phyloP scores from a whole-genome alignment of 768 basidiomycete species.

The Gymnopilus junonius region DNA sequence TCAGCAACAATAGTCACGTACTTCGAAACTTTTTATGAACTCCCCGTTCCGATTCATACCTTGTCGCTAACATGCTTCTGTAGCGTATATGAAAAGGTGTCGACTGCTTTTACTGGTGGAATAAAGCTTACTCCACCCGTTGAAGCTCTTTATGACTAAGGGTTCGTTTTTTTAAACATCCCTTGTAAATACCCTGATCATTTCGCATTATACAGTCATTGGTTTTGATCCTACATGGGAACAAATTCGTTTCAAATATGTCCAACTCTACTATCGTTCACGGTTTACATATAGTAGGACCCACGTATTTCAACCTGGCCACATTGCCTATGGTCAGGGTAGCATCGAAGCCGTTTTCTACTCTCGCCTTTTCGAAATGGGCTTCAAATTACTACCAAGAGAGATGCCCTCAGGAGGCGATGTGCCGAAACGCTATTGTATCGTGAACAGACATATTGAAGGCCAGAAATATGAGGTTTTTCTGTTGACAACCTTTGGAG shows the following conservation, averaged over 20 bases:
- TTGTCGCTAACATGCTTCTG: neutral
- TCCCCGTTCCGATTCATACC: neutral
- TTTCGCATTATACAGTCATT: neutral
- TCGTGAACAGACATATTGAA: constrained; percentile 36
- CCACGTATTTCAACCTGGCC: constrained; percentile 29
- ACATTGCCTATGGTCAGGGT: constrained; percentile 27
- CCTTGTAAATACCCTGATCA: neutral
- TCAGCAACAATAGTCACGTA: neutral
- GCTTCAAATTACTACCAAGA: constrained; percentile 23
- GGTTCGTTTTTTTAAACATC: neutral
- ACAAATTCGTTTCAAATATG: constrained; percentile 17
- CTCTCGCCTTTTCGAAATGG: constrained; percentile 22
- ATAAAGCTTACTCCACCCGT: neutral
- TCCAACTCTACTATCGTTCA: constrained; percentile 6
- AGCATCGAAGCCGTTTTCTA: constrained; percentile 27
- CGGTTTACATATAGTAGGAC: constrained; percentile 1
- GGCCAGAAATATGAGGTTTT: constrained; percentile 38
- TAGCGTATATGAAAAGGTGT: neutral
- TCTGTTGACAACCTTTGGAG: constrained; percentile 38
- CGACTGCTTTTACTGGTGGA: neutral
- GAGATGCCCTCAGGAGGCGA: constrained; percentile 14
- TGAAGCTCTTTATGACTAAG: neutral
- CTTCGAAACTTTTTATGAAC: neutral
- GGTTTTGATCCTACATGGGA: constrained; percentile 17
- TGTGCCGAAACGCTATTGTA: constrained; percentile 33